Percentiles rank a stretch among this genome's conserved stretches.
Evolutionary conservation across 306 rosid species (phyloP).

Genomic region (Begonia loranthoides): DNA sequence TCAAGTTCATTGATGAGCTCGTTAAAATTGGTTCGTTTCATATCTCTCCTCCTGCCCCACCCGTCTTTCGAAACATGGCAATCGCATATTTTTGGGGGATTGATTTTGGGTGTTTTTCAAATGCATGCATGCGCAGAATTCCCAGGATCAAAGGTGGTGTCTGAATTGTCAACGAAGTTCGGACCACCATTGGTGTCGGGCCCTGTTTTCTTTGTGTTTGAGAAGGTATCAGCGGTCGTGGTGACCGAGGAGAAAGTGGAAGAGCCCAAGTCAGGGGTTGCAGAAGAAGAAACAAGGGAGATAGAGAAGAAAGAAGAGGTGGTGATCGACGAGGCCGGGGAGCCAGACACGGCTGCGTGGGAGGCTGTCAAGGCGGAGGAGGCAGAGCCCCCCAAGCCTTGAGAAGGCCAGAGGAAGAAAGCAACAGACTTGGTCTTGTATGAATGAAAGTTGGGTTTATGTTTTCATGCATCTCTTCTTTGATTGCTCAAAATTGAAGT

Average conservation of each 20-base stretch:
- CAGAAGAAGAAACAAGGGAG: constrained; percentile 1
- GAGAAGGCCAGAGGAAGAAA: too few species aligned
- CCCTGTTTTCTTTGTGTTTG: constrained; percentile 46
- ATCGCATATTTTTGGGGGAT: too few species aligned
- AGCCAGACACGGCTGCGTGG: too few species aligned
- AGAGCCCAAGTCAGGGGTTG: constrained; percentile 5
- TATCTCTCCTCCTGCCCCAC: background rate
- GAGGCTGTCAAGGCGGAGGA: too few species aligned
- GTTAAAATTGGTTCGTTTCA: constrained; percentile 37
- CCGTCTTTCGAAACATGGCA: background rate
- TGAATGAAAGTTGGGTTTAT: too few species aligned
- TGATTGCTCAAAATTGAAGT: too few species aligned
- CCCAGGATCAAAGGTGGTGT: constrained; percentile 56
- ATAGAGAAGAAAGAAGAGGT: constrained; percentile 15
- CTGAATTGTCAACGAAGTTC: constrained; percentile 42
- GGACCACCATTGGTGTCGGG: constrained; percentile 43
- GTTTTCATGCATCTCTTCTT: too few species aligned
- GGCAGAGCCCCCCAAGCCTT: too few species aligned
- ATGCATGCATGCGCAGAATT: constrained; percentile 24
- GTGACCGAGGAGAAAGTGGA: constrained; percentile 31
- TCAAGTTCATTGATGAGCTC: constrained; percentile 55
- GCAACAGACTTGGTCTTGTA: too few species aligned
- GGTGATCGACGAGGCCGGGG: background rate
- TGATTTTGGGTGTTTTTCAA: background rate
- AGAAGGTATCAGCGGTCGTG: constrained; percentile 48